Conservation (phyloP, 2,329 filamentous ascomycete species). For the Aspergillus phoenicis region DNA sequence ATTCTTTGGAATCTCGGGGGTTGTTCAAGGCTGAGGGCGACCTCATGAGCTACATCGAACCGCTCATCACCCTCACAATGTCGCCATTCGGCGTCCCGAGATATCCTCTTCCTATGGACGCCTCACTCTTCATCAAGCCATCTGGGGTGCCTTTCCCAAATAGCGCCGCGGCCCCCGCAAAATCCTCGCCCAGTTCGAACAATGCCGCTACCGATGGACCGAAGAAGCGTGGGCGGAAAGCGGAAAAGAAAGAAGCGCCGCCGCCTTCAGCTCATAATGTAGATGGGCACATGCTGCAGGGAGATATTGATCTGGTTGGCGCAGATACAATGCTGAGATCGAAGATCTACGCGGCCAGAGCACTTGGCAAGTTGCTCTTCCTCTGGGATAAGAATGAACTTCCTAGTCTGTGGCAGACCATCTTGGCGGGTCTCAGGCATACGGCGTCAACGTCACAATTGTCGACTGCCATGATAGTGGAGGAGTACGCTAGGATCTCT, state of each 20-base stretch:
- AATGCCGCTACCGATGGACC: constrained; percentile 61
- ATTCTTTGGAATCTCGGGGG: constrained; percentile 63
- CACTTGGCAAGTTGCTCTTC: constrained; percentile 82
- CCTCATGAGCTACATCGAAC: constrained; percentile 72
- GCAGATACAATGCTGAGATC: constrained; percentile 86
- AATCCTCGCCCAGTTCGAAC: constrained; percentile 47
- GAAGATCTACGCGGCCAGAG: constrained; percentile 81
- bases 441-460: constrained; percentile 84
- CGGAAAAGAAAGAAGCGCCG: constrained; percentile 76
- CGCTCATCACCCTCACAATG: constrained; percentile 81
- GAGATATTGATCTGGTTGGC: constrained; percentile 92
- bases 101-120: constrained; percentile 90
- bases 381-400: constrained; percentile 64
- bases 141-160: constrained; percentile 81
- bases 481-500: constrained; percentile 74
- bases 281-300: constrained; percentile 96
- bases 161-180: constrained; percentile 38
- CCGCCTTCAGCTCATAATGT: constrained; percentile 82
- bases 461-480: constrained; percentile 77
- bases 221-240: constrained; percentile 77
- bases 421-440: constrained; percentile 70
- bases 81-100: constrained; percentile 91
- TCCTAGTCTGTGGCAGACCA: constrained; percentile 61
- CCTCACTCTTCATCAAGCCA: constrained; percentile 84
- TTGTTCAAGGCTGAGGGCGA: constrained; percentile 69